Percentiles rank a stretch among this genome's conserved stretches.
Evolutionary conservation across 495 filamentous ascomycete species (phyloP).

Genomic region (Penicillium herquei): DNA sequence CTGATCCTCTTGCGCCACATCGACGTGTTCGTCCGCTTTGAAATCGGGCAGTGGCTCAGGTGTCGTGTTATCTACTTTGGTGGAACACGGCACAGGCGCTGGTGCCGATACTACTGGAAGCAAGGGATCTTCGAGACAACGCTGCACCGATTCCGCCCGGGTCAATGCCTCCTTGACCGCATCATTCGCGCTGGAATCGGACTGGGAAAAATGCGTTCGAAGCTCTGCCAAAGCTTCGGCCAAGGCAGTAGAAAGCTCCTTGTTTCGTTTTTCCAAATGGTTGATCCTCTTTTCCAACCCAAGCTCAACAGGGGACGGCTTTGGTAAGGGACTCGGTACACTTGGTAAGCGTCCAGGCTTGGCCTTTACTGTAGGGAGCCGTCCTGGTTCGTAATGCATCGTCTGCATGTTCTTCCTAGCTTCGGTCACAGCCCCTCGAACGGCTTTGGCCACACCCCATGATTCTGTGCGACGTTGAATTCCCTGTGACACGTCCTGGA

Average conservation of each 20-base stretch:
- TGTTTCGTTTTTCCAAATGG: constrained; percentile 66
- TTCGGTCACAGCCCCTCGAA: constrained; percentile 85
- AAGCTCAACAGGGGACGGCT: constrained; percentile 16
- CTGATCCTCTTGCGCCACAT: constrained; percentile 8
- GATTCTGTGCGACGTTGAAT: constrained; percentile 80
- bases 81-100: not conserved
- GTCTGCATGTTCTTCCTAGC: constrained; percentile 70
- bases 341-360: constrained; percentile 3
- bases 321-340: not conserved
- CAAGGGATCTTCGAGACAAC: constrained; percentile 67
- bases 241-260: constrained; percentile 68
- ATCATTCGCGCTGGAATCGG: constrained; percentile 40
- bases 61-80: constrained; percentile 8
- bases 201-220: constrained; percentile 47
- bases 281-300: constrained; percentile 36
- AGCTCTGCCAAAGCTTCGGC: constrained; percentile 69
- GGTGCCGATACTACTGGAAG: constrained; percentile 41
- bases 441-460: constrained; percentile 85
- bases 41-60: not conserved
- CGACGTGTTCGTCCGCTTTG: not conserved
- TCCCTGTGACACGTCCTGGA: constrained; percentile 83
- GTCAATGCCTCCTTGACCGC: constrained; percentile 55
- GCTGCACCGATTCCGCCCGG: constrained; percentile 75
- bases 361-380: constrained; percentile 4
- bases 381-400: constrained; percentile 49